Base-by-base conservation (phyloP, 163 green algal species). In the Scenedesmus sp. region DNA sequence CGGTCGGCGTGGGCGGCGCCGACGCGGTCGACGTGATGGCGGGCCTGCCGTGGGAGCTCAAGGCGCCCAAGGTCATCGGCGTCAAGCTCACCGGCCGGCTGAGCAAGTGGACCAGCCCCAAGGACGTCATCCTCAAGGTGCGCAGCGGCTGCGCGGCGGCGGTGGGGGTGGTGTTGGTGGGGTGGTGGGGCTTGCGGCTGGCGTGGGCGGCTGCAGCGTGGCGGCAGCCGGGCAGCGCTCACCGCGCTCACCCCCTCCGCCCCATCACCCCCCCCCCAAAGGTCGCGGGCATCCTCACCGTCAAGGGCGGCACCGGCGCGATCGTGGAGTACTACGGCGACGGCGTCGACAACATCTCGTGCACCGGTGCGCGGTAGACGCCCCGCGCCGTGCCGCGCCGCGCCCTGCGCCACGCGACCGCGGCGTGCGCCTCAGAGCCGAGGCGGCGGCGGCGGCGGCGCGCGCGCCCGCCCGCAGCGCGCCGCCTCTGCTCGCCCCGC, bases 11-110 rank as follows among this genome's bases (percentile, higher is more conserved):
- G 60, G 95, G 95, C 51, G 95, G 95, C 57, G 95, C 95, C 28
- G 95, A 98, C 77, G 95, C 95, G 2, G 95, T 98, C 51, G 95
- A 98, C 83, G 95, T 98, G 22, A 98, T 98, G 95, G 95, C 95
- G 3, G 95, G 95, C 53, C 87, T 98, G 83, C 94, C 95, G n/a
- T 98, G 95, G 95, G 95, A 98, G 89, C 91, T 98, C 9, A 98
- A 98, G 88, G 91, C 87, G 14, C 89, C 91, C 42, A 95, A 95
- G 39, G 39, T 98, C 13, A 98, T 98, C 60, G 95, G 95, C 44
- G 95, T 98, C 24, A 90, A 92, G 73, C 89, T 98, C 47, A 96
- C 91, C 0, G 95, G 95, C 79, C 96, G 94, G 83, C 85, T 97
- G 84, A 90, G 72, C 57, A 92, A 92, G 71, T 98, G 95, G 95